phyloP scores from a whole-genome alignment of 1,284 basidiomycete species.

The Rhodotorula sp. region DNA sequence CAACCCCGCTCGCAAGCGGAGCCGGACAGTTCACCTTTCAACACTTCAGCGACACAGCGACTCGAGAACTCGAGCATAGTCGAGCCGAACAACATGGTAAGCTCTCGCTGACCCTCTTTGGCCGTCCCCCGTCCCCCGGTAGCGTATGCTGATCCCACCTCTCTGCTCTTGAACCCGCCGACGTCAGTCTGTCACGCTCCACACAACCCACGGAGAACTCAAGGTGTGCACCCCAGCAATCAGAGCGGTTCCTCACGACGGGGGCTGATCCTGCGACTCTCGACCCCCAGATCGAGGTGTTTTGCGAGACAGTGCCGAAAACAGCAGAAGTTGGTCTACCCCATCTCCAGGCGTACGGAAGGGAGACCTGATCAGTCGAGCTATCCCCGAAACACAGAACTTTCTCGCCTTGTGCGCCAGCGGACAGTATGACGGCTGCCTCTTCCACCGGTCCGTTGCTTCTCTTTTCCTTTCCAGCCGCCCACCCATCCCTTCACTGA shows the following conservation, averaged over 20 bases:
- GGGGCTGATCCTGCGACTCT: slow-evolving; percentile 3
- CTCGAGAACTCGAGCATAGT: too few relatives aligned
- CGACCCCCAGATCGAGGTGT: slow-evolving; percentile 76
- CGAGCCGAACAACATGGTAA: too few relatives aligned
- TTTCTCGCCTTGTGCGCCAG: slow-evolving; percentile 91
- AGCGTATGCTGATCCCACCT: background rate
- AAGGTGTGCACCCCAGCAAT: slow-evolving; percentile 61
- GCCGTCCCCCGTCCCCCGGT: too few relatives aligned
- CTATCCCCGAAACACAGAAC: slow-evolving; percentile 59
- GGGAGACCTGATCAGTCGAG: too few relatives aligned
- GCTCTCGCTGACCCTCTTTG: too few relatives aligned
- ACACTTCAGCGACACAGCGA: too few relatives aligned
- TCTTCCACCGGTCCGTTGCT: slow-evolving; percentile 68
- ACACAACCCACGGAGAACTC: slow-evolving; percentile 89
- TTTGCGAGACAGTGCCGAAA: slow-evolving; percentile 93
- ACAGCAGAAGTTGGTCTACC: slow-evolving; percentile 71
- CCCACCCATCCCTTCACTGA: background rate
- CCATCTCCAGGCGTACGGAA: too few relatives aligned
- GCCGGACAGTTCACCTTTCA: too few relatives aligned
- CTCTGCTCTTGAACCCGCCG: background rate
- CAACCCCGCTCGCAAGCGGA: too few relatives aligned
- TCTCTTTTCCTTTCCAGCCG: background rate
- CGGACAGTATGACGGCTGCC: slow-evolving; percentile 76
- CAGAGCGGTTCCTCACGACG: too few relatives aligned
- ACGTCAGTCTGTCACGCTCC: slow-evolving; percentile 85